phyloP scores from a whole-genome alignment of 1,139 yeast genomes.

The Entelexis paramagnoliae region DNA sequence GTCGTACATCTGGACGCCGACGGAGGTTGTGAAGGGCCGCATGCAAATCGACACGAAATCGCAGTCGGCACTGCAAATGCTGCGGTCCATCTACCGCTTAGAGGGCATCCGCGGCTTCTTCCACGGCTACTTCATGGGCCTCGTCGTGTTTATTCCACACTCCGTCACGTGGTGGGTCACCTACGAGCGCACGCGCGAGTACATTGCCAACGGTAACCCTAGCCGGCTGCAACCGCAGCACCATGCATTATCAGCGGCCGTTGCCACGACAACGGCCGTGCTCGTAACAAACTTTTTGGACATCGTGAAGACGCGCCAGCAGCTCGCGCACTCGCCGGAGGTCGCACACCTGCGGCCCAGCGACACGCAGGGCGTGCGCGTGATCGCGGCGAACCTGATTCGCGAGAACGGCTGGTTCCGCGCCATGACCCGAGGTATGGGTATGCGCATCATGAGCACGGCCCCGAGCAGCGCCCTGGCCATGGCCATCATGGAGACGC shows the following conservation, averaged over 20 bases:
- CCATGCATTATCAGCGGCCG: slow-evolving; percentile 33
- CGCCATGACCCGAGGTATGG: slow-evolving; percentile 35
- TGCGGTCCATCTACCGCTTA: slow-evolving; percentile 27
- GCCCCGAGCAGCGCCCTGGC: slow-evolving; percentile 35
- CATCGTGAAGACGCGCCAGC: slow-evolving; percentile 38
- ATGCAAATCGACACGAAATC: slow-evolving; percentile 32
- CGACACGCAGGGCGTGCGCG: slow-evolving; percentile 31
- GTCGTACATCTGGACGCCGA: slow-evolving; percentile 39
- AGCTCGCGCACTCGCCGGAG: slow-evolving; percentile 36
- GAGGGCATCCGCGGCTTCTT: slow-evolving; percentile 36
- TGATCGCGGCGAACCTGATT: slow-evolving; percentile 32
- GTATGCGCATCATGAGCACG: slow-evolving; percentile 33
- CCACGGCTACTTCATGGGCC: slow-evolving; percentile 39
- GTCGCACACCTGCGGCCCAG: slow-evolving; percentile 34
- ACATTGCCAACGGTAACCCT: slow-evolving; percentile 10
- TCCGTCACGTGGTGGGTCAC: slow-evolving; percentile 37
- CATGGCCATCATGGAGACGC: slow-evolving; percentile 35
- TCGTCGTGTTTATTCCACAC: slow-evolving; percentile 35
- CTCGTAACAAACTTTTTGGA: slow-evolving; percentile 36
- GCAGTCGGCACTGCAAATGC: slow-evolving; percentile 24
- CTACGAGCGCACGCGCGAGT: slow-evolving; percentile 27
- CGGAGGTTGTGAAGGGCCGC: slow-evolving; percentile 39
- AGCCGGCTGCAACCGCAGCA: slow-evolving; percentile 18
- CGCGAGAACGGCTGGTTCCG: slow-evolving; percentile 33
- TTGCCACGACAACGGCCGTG: slow-evolving; percentile 35